phyloP scores from a whole-genome alignment of 371 early-diverging fungal species.

The Nosema muscidifuracis region DNA sequence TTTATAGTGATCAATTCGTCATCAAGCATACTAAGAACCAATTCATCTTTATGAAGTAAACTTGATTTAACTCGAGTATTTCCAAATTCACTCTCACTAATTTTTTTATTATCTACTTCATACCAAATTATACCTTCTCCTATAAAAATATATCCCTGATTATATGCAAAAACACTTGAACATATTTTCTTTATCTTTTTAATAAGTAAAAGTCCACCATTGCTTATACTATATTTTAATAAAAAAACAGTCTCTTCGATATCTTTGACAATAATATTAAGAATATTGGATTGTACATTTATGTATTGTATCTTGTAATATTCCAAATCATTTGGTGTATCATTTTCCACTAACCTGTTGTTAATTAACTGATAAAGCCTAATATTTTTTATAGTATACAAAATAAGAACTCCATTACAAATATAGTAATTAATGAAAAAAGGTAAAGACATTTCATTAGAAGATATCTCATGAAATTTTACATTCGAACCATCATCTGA shows the following conservation, averaged over 20 bases:
- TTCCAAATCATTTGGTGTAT: background rate
- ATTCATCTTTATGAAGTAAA: background rate
- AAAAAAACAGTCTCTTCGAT: background rate
- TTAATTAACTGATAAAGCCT: background rate
- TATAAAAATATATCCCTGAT: background rate
- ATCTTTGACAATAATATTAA: background rate
- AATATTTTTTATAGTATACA: background rate
- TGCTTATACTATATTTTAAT: too few relatives aligned
- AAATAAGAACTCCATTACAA: background rate
- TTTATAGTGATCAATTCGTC: background rate
- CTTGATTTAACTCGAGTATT: background rate
- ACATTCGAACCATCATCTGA: background rate
- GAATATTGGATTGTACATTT: background rate
- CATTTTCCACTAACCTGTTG: background rate
- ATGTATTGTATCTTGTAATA: background rate
- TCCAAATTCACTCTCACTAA: background rate
- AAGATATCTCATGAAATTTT: background rate
- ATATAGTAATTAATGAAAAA: background rate
- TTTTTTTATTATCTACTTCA: conserved; percentile 7
- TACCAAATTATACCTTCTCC: background rate
- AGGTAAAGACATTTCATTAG: background rate
- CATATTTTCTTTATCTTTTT: background rate
- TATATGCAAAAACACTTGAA: background rate
- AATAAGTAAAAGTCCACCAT: background rate
- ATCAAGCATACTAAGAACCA: background rate